Base-by-base conservation (phyloP, 352 stramenopile species). In the Phytophthora sp. region DNA sequence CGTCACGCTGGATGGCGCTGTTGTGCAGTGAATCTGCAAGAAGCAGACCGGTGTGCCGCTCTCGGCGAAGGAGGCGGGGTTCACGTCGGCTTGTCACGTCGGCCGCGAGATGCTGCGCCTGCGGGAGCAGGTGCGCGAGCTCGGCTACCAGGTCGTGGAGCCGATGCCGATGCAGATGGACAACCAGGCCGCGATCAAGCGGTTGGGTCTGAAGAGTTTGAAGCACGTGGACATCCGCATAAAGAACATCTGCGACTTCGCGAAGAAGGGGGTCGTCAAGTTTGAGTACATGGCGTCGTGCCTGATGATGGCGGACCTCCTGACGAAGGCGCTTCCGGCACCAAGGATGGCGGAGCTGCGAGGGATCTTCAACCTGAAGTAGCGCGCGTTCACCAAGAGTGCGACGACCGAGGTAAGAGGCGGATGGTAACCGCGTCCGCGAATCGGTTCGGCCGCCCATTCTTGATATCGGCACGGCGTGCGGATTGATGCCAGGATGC, bases 11-110 rank as follows among this genome's bases (percentile, higher is more conserved):
- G 26, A 49, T 36, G 36, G 24, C 11, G 35, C 35, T 16, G 29
- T 49, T 23, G 24, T 59, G 11, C 52, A 59, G 16, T 46, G 52
- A 13, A 23, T 59, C 15, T 59, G 24, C 7, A 59, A 59, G 16
- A 59, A 50, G 15, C 52, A 59, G 38, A 38, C n/a, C 8, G 35
- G 23, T 11, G 26, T 31, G 9, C 24, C 36, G 20, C 35, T n/a
- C n/a, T n/a, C n/a, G n/a, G n/a, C n/a, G n/a, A n/a, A n/a, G n/a
- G n/a, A n/a, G n/a, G n/a, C n/a, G 16, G 49, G 33, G 30, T 33
- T 57, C 24, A 45, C 49, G n/a, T n/a, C n/a, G n/a, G n/a, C n/a
- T n/a, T n/a, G n/a, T n/a, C n/a, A n/a, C n/a, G n/a, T 56, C 49
- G 30, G 49, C 11, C 29, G 29, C 7, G 18, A 57, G 18, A 6